Evolutionary conservation across 805 yeast species (phyloP), one percentile per base, ranked within the genome.

Genomic region (Teunomyces lycoperdinae): DNA sequence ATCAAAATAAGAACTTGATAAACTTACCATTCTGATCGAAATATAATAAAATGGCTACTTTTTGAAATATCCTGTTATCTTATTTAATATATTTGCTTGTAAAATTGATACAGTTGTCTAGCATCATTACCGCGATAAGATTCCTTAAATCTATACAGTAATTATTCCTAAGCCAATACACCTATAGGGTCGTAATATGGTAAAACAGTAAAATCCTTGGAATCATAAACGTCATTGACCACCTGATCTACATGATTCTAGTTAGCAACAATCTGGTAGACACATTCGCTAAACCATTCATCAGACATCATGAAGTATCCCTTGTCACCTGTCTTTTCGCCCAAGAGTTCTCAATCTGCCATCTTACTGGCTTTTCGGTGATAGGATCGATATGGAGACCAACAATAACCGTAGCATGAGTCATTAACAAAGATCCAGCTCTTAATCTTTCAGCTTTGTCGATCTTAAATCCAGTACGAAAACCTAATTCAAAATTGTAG

Each of bases 351-450:
- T 71, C 70, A 44, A 71, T 68, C 56, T 71, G 71, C 77, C 76
- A 72, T 58, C 77, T 62, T 2, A 69, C 59, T 4, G 76, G 77
- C 4, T 43, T 41, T 10, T 76, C 74, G 32, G 65, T 59, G 10
- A 42, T 47, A 9, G 74, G 80, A 53, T 85, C 89, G 29, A 89
- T 68, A 64, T 88, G 90, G 42, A 87, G 92, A 29, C 83, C 96
- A 9, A 90, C 84, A 59, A 89, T 80, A 24, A 83, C 77, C 96
- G 89, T 89, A 32, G 96, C 96, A 60, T 89, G 96, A n/a, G 95
- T 89, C 95, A 89, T 87, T 53, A 81, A 70, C 24, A 90, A 84
- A 52, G 88, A 83, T 48, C 81, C 82, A 53, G 85, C 83, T 50
- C 74, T 68, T 50, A 89, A 82, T 53, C 96, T 74, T 44, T 89